Base-by-base conservation (phyloP, 2,329 filamentous ascomycete species). In the Aspergillus thermomutatus region DNA sequence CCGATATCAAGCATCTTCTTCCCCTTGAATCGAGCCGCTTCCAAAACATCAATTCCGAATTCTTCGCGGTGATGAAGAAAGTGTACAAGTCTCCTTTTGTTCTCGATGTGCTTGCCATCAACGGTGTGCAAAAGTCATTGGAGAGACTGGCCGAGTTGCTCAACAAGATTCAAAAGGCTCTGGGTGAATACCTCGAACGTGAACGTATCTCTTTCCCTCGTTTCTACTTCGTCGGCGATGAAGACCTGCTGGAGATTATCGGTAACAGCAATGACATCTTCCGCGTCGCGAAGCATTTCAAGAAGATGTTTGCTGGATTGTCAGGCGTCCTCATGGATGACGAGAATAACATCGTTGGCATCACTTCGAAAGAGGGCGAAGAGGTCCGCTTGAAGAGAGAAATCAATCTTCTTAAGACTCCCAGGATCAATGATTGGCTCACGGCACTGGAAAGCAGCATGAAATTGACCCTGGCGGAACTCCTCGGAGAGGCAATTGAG, bases 171-270 rank as follows among this genome's bases (percentile, higher is more conserved):
- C 94, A 99, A 69, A 99, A 99, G 77, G 95, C 95, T 2, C 84
- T 99, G 9, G 94, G 94, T 75, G 94, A 99, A 78, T 99, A 99
- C 69, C 86, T 99, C 37, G 95, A 99, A 76, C 92, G 94, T 69
- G 94, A 99, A 77, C 88, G 94, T 76, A 90, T 97, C 0, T 96
- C 93, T 0, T 99, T 99, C 79, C 94, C 94, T 47, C 87, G 94
- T 57, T 99, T 99, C 80, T 99, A 99, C 79, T 99, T 99, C 67
- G 95, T 99, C 55, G 94, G 94, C 73, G 95, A 99, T 68, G 95
- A 99, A 71, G 94, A 99, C 75, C 80, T 99, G 56, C 82, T 99
- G 25, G 94, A 99, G 75, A 99, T 99, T 77, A 99, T 99, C 63
- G 94, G 94, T 71, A 99, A 99, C 75, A 97, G 93, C 78, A 97